Conservation (phyloP, 202 grass and related monocot genomes). For the Alloteropsis angusta region DNA sequence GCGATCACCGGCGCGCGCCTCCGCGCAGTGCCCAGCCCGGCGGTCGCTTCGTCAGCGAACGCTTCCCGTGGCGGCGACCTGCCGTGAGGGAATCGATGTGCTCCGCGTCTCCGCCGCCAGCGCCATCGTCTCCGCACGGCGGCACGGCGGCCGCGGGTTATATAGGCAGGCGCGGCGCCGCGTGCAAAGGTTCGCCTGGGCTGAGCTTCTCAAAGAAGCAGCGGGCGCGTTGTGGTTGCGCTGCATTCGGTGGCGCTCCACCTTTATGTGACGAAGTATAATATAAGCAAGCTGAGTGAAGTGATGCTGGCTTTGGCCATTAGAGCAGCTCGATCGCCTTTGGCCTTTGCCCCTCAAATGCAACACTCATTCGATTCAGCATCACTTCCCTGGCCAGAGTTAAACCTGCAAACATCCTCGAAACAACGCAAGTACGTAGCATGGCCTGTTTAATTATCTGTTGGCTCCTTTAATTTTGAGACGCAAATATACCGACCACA, state of each 20-base stretch:
- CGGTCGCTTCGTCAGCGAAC: neutral
- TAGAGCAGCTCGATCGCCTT: too few species aligned
- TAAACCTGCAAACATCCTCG: too few species aligned
- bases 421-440: too few species aligned
- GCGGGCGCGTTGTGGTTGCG: neutral
- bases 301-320: too few species aligned
- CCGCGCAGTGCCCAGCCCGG: too few species aligned
- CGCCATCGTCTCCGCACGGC: neutral
- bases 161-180: neutral
- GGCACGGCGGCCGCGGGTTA: neutral
- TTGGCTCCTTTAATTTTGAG: too few species aligned
- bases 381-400: too few species aligned
- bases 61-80: neutral
- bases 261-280: constrained; percentile 35
- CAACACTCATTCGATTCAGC: too few species aligned
- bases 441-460: too few species aligned
- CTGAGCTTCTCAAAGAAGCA: neutral
- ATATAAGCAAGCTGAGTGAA: neutral
- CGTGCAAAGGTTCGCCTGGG: neutral
- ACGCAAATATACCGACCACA: too few species aligned
- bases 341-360: too few species aligned
- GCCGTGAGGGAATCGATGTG: neutral
- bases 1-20: too few species aligned
- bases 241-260: constrained; percentile 26
- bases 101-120: neutral